A percentile compares a stretch with the other conserved stretches of the same genome.
Conservation (phyloP, 2,329 filamentous ascomycete species). For the Tolypocladium nubicola region DNA sequence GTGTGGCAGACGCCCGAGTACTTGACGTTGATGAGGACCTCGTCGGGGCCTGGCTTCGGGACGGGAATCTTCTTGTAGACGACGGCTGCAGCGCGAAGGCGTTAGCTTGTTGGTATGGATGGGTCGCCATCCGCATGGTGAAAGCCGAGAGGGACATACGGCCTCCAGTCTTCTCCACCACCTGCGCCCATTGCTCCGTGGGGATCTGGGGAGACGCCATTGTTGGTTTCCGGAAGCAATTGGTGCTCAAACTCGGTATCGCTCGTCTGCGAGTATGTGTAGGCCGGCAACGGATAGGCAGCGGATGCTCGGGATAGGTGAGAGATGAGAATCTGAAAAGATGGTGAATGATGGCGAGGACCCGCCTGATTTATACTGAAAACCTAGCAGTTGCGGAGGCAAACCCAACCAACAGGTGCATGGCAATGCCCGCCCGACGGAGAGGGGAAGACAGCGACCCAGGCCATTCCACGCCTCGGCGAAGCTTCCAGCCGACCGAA, state of each 20-base stretch:
- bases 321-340: neutral
- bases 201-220: slow-evolving; percentile 46
- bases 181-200: slow-evolving; percentile 81
- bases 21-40: slow-evolving; percentile 86
- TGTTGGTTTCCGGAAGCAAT: slow-evolving; percentile 1
- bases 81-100: slow-evolving; percentile 31
- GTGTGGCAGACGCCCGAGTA: slow-evolving; percentile 89
- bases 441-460: neutral
- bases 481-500: neutral
- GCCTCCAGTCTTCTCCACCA: slow-evolving; percentile 72
- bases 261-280: neutral
- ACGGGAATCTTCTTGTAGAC: slow-evolving; percentile 77
- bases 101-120: neutral
- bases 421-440: neutral
- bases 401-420: neutral
- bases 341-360: neutral
- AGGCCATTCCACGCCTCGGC: neutral
- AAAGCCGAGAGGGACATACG: slow-evolving; percentile 19
- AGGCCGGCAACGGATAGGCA: neutral
- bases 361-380: neutral
- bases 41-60: slow-evolving; percentile 69
- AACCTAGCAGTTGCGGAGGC: neutral
- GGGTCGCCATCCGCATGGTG: neutral
- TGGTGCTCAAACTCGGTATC: neutral
- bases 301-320: neutral